phyloP scores from a whole-genome alignment of 805 yeast species.

The Candida jianshihensis region DNA sequence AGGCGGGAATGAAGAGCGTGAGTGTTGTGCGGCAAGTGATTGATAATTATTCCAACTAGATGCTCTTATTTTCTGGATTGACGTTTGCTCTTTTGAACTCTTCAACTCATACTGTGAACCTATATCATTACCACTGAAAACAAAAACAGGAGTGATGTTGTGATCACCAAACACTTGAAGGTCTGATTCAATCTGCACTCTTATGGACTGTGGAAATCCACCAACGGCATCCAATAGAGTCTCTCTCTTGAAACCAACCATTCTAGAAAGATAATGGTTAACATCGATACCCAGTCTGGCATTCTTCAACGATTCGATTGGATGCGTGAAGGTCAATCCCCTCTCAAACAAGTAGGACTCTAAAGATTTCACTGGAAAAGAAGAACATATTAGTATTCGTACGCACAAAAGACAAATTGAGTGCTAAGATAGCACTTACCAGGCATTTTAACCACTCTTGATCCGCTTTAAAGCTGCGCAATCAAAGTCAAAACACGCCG shows the following conservation, averaged over 20 bases:
- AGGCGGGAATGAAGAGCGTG: conserved; percentile 17
- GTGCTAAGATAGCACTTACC: too few relatives aligned
- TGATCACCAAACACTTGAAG: conserved; percentile 50
- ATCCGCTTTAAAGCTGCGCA: too few relatives aligned
- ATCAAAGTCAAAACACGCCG: too few relatives aligned
- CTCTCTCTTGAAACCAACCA: conserved; percentile 57
- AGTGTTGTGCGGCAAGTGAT: conserved; percentile 14
- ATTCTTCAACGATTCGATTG: conserved; percentile 58
- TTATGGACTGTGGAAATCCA: conserved; percentile 65
- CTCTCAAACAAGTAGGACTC: conserved; percentile 67
- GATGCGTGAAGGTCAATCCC: conserved; percentile 49
- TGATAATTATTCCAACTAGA: conserved; percentile 37
- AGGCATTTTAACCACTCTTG: too few relatives aligned
- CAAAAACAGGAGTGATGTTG: conserved; percentile 72
- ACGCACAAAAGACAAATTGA: too few relatives aligned
- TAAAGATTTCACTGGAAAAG: conserved; percentile 42
- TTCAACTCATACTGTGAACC: conserved; percentile 28
- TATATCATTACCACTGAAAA: conserved; percentile 60
- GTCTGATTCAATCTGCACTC: conserved; percentile 51
- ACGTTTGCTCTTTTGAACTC: conserved; percentile 27
- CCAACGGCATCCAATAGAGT: conserved; percentile 72
- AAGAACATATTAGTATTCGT: too few relatives aligned
- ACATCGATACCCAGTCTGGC: conserved; percentile 80
- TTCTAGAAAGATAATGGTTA: conserved; percentile 63
- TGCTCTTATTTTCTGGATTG: conserved; percentile 33